Evolutionary conservation across 2,329 filamentous ascomycete species (phyloP).

Genomic region (Piedraia hortae): DNA sequence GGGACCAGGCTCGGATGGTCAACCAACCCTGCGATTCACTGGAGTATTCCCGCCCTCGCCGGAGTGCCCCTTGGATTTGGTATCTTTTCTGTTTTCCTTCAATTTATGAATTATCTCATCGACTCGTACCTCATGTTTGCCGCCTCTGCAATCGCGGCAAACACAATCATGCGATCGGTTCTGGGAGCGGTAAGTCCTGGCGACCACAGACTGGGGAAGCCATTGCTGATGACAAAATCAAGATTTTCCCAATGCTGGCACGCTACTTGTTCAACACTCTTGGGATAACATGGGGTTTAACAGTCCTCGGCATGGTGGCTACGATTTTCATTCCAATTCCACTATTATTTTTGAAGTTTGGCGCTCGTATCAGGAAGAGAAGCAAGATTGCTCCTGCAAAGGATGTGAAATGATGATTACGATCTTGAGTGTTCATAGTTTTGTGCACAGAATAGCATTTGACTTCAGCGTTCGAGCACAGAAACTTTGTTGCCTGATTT

Average conservation of each 20-base stretch:
- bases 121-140: slow-evolving; percentile 29
- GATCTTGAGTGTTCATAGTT: no score
- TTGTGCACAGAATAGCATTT: no score
- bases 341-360: slow-evolving; percentile 16
- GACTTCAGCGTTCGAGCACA: no score
- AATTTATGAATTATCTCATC: slow-evolving; percentile 13
- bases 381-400: slow-evolving; percentile 14
- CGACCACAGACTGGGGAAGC: slow-evolving; percentile 1
- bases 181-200: slow-evolving; percentile 16
- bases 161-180: slow-evolving; percentile 18
- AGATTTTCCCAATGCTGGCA: slow-evolving; percentile 22
- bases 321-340: slow-evolving; percentile 18
- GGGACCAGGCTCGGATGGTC: no score
- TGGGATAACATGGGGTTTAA: slow-evolving; percentile 21
- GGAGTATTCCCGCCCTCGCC: slow-evolving; percentile 19
- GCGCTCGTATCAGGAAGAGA: slow-evolving; percentile 16
- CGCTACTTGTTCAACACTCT: slow-evolving; percentile 27
- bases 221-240: slow-evolving; percentile 2
- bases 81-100: slow-evolving; percentile 17
- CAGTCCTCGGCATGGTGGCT: slow-evolving; percentile 19
- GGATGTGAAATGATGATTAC: no score
- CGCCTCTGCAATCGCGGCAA: slow-evolving; percentile 12
- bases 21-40: slow-evolving; percentile 16
- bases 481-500: no score
- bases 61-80: slow-evolving; percentile 18